phyloP scores from a whole-genome alignment of 2,329 filamentous ascomycete species.

The Sarocladiaceae sp. region DNA sequence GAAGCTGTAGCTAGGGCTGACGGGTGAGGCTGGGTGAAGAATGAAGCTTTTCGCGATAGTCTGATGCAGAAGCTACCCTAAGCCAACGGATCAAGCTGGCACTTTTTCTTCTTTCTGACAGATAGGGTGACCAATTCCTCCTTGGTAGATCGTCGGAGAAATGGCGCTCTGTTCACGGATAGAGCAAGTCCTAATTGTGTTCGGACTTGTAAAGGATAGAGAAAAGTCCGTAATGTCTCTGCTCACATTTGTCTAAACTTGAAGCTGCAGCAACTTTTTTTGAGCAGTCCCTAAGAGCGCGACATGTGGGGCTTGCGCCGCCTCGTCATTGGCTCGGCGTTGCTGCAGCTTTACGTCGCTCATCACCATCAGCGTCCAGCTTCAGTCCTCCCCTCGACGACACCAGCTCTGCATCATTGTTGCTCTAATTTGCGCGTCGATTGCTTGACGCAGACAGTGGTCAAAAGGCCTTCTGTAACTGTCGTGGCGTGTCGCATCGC shows the following conservation, averaged over 20 bases:
- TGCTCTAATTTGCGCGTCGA: neutral
- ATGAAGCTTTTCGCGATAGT: conserved; percentile 7
- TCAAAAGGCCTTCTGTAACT: neutral
- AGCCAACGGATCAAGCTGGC: neutral
- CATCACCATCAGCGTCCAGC: neutral
- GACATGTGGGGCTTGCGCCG: neutral
- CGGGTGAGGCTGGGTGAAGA: neutral
- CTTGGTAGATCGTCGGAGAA: too few relatives aligned
- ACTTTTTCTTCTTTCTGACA: too few relatives aligned
- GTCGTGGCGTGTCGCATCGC: neutral
- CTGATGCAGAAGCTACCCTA: conserved; percentile 2
- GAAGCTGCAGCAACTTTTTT: conserved; percentile 8
- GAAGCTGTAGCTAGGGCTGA: neutral
- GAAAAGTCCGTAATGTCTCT: neutral
- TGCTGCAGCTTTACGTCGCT: conserved; percentile 8
- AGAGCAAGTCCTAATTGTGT: too few relatives aligned
- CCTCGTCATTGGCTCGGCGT: neutral
- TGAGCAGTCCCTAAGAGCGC: neutral
- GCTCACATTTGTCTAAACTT: neutral
- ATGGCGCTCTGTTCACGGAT: too few relatives aligned
- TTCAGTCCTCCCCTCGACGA: neutral
- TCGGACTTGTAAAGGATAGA: too few relatives aligned
- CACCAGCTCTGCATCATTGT: neutral
- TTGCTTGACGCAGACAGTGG: neutral
- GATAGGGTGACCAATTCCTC: too few relatives aligned